Base-by-base conservation (phyloP, 2,329 filamentous ascomycete species). In the Diaporthe australafricana region DNA sequence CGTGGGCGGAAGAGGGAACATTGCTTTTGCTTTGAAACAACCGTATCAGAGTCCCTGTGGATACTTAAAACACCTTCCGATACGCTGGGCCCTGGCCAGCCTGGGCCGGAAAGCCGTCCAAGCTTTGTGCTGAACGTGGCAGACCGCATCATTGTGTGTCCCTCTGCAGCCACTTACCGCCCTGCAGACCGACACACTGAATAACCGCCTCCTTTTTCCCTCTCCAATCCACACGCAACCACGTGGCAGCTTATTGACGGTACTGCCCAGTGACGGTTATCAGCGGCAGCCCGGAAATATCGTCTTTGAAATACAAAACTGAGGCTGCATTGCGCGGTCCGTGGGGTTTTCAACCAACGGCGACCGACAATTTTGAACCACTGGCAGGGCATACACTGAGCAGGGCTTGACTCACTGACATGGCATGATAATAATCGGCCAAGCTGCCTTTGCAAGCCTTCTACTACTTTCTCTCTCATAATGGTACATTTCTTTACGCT, bases 11-110 rank as follows among this genome's bases (percentile, higher is more conserved):
- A 63, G 32, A 5, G 5, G 12, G 27, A n/a, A 7, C 42, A 48
- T 50, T 65, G 60, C 60, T 65, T 65, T 65, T 45, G 17, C 11
- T 11, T 65, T 16, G 60, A 65, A 50, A 65, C 60, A 48, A 63
- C 48, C 57, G 42, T 48, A 63, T 63, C 57, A 65, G 57, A 14
- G 11, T 38, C 42, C n/a, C 16, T 65, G 60, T 65, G 60, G 60
- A 50, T 65, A 65, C 60, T 50, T 65, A 48, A 65, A 50, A 25
- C 60, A 38, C 60, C 42, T 25, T 65, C 60, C 60, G 60, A 65
- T 65, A 65, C 60, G 60, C 60, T 38, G n/a, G n/a, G n/a, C n/a
- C n/a, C n/a, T n/a, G n/a, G n/a, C n/a, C n/a, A n/a, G n/a, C n/a
- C n/a, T n/a, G n/a, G n/a, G n/a, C n/a, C n/a, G n/a, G 60, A 12